phyloP scores from a whole-genome alignment of 192 early-diverging fungal genomes.

The Phlyctochytrium planicorne region DNA sequence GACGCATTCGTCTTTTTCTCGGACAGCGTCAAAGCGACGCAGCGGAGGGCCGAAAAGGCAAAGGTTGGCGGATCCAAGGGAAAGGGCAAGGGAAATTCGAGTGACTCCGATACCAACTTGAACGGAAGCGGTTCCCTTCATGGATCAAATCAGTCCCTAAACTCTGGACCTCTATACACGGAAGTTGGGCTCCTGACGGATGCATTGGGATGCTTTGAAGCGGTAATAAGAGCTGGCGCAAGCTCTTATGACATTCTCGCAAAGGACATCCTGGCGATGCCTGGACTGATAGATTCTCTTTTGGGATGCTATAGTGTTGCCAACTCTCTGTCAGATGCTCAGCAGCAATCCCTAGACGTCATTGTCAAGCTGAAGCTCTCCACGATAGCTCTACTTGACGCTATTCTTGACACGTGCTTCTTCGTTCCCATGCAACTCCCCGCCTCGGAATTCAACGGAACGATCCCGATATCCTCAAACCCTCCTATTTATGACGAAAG shows the following conservation, averaged over 20 bases:
- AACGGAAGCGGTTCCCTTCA: not conserved
- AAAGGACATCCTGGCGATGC: constrained; percentile 9
- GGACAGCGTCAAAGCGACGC: constrained; percentile 23
- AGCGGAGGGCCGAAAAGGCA: constrained; percentile 35
- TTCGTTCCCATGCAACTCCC: constrained; percentile 32
- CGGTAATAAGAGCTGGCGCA: constrained; percentile 18
- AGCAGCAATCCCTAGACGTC: constrained; percentile 20
- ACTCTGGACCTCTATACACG: not conserved
- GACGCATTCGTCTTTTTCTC: constrained; percentile 15
- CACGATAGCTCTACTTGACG: constrained; percentile 51
- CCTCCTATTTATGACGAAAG: constrained; percentile 23
- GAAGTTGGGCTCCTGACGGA: constrained; percentile 26
- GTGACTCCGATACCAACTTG: not conserved
- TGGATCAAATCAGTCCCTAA: not conserved
- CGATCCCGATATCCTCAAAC: not conserved
- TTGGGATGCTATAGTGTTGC: constrained; percentile 35
- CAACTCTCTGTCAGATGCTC: constrained; percentile 38
- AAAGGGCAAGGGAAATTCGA: constrained; percentile 27
- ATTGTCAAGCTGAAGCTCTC: constrained; percentile 51
- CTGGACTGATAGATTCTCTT: constrained; percentile 22
- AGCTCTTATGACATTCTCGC: constrained; percentile 19
- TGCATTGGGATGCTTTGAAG: constrained; percentile 24
- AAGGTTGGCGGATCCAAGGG: constrained; percentile 30
- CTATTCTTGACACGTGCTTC: constrained; percentile 49
- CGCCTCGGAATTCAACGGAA: constrained; percentile 7